phyloP scores from a whole-genome alignment of 2,329 filamentous ascomycete species.

The Colletotrichum spaethianum region DNA sequence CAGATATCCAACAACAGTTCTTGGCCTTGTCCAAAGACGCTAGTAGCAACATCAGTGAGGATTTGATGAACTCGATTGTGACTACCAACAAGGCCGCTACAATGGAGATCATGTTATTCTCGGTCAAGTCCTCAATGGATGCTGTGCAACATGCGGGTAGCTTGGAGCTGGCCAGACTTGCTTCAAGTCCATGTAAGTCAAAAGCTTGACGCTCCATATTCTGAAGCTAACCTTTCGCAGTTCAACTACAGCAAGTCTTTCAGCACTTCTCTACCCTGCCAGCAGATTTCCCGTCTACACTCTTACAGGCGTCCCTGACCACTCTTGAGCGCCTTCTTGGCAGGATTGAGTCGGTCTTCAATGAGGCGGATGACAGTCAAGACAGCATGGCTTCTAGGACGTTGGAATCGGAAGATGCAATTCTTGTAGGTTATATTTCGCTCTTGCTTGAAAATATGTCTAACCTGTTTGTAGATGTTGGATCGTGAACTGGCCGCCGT shows the following conservation, averaged over 20 bases:
- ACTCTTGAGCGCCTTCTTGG: constrained; percentile 63
- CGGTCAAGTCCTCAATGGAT: constrained; percentile 64
- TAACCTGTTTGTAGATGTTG: constrained; percentile 53
- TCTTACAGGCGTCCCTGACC: constrained; percentile 61
- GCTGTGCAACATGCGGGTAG: constrained; percentile 63
- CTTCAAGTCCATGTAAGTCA: constrained; percentile 60
- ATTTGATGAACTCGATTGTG: constrained; percentile 65
- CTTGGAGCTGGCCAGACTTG: constrained; percentile 63
- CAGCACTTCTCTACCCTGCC: constrained; percentile 60
- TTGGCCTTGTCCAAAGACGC: constrained; percentile 62
- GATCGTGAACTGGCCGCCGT: constrained; percentile 63
- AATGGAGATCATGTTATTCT: constrained; percentile 66
- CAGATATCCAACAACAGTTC: constrained; percentile 70
- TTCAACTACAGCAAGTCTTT: constrained; percentile 67
- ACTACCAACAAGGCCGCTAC: constrained; percentile 66
- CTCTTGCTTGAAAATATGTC: background rate
- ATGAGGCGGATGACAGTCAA: constrained; percentile 56
- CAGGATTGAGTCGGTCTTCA: constrained; percentile 57
- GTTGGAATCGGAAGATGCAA: constrained; percentile 63
- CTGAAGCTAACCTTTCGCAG: constrained; percentile 45
- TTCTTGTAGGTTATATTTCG: constrained; percentile 51
- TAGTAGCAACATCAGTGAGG: constrained; percentile 58
- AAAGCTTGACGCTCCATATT: background rate
- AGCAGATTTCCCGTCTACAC: constrained; percentile 62
- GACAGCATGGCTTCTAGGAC: constrained; percentile 57